A percentile compares a stretch with the other conserved stretches of the same genome.
These are phyloP conservation scores for Talaromyces nanjingensis DNA, from an alignment of 495 filamentous ascomycete species.

Conservation along the genomic window DNA sequence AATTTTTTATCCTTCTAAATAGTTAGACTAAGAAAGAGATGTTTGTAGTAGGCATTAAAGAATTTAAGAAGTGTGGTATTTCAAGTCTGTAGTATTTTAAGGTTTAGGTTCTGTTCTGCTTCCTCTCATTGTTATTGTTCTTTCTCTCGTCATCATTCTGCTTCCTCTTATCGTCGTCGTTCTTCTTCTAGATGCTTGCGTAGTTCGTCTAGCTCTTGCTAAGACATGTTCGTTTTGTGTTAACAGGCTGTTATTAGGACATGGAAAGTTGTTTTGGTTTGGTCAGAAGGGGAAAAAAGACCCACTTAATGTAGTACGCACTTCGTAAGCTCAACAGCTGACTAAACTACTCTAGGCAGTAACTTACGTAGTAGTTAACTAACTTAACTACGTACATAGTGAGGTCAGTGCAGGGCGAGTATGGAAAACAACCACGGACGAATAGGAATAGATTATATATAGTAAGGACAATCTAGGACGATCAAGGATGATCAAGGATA, in stretches of 20 bases:
- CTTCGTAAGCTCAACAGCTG: no score
- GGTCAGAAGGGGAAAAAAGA: no score
- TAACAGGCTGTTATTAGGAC: no score
- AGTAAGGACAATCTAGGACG: neutral
- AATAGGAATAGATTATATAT: neutral
- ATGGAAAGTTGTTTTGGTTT: no score
- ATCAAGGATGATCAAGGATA: neutral
- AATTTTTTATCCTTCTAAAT: conserved; percentile 4
- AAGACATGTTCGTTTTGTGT: neutral
- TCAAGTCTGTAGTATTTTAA: neutral
- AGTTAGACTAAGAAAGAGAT: conserved; percentile 8
- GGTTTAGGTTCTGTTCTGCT: conserved; percentile 1
- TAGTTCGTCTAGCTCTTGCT: conserved; percentile 5
- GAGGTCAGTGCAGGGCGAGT: neutral
- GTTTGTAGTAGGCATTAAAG: conserved; percentile 10
- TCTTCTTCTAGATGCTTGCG: conserved; percentile 7
- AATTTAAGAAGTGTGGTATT: conserved; percentile 12
- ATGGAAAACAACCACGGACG: neutral
- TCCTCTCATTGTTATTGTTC: neutral
- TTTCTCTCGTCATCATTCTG: conserved; percentile 4
- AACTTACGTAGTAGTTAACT: no score
- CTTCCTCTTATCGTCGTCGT: neutral
- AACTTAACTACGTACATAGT: no score
- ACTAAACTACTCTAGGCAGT: no score
- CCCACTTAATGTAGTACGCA: no score